phyloP scores from a whole-genome alignment of 192 early-diverging fungal genomes.

The Umbelopsis ramanniana region DNA sequence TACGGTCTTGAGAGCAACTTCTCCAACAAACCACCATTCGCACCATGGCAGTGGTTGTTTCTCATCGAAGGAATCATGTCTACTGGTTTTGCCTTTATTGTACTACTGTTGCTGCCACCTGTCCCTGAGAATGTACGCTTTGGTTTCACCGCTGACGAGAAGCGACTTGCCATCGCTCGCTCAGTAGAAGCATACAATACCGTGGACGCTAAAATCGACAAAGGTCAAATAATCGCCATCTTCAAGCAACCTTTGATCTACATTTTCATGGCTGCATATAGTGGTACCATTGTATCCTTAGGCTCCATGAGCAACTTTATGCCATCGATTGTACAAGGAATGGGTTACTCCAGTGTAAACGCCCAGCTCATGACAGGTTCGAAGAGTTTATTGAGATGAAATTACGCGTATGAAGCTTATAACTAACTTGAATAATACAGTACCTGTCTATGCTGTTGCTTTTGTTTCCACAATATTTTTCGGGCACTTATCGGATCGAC shows the following conservation, averaged over 20 bases:
- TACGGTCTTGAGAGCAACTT: conserved; percentile 10
- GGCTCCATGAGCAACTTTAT: conserved; percentile 20
- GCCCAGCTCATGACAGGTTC: conserved; percentile 24
- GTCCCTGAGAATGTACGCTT: conserved; percentile 38
- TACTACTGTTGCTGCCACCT: conserved; percentile 46
- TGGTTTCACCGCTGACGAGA: conserved; percentile 24
- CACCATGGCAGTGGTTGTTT: conserved; percentile 16
- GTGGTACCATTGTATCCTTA: neutral
- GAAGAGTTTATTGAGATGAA: neutral
- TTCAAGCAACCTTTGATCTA: conserved; percentile 11
- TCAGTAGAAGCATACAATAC: conserved; percentile 24
- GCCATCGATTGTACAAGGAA: conserved; percentile 25
- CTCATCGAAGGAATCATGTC: conserved; percentile 58
- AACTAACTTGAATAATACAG: neutral
- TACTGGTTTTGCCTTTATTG: conserved; percentile 38
- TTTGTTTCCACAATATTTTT: conserved; percentile 26
- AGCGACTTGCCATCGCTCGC: conserved; percentile 11
- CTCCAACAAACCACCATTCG: conserved; percentile 6
- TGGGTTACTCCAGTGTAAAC: conserved; percentile 24
- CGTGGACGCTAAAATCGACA: conserved; percentile 13
- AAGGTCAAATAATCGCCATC: neutral
- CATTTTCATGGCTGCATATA: neutral
- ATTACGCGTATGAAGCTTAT: neutral
- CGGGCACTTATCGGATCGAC: conserved; percentile 11
- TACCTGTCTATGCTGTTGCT: conserved; percentile 22